Conservation (phyloP, 192 early-diverging fungal species). For the Coemansia sp. region DNA sequence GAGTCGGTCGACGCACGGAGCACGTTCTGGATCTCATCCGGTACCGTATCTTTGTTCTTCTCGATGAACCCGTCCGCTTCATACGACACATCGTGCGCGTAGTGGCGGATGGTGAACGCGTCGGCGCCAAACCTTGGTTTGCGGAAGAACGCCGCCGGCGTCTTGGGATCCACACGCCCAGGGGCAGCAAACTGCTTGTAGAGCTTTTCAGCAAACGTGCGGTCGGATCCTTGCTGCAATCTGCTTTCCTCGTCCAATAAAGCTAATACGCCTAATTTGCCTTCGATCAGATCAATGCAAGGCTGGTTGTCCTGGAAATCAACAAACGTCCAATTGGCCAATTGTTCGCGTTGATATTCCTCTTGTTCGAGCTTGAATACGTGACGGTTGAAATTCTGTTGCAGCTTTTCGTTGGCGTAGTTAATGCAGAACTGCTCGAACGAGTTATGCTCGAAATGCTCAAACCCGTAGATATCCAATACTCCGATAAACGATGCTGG, state of each 20-base stretch:
- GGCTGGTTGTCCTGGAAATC: slow-evolving; percentile 99
- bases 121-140: slow-evolving; percentile 88
- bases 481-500: slow-evolving; percentile 89
- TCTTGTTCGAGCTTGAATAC: slow-evolving; percentile 99
- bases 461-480: slow-evolving; percentile 98
- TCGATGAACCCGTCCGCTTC: slow-evolving; percentile 94
- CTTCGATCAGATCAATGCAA: slow-evolving; percentile 98
- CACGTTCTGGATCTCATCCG: slow-evolving; percentile 82
- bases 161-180: slow-evolving; percentile 13
- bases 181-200: slow-evolving; percentile 71
- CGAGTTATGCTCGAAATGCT: slow-evolving; percentile 99
- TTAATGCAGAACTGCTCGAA: slow-evolving; percentile 99
- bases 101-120: slow-evolving; percentile 92
- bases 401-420: slow-evolving; percentile 96
- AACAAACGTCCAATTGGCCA: slow-evolving; percentile 93
- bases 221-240: slow-evolving; percentile 85
- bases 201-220: slow-evolving; percentile 83
- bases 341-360: slow-evolving; percentile 94
- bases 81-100: slow-evolving; percentile 92
- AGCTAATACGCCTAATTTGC: slow-evolving; percentile 89
- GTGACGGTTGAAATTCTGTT: slow-evolving; percentile 98
- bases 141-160: slow-evolving; percentile 62
- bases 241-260: slow-evolving; percentile 92
- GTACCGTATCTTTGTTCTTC: slow-evolving; percentile 98
- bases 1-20: slow-evolving; percentile 75